Conservation (phyloP, 163 green algal species). For the Volvox carteri region DNA sequence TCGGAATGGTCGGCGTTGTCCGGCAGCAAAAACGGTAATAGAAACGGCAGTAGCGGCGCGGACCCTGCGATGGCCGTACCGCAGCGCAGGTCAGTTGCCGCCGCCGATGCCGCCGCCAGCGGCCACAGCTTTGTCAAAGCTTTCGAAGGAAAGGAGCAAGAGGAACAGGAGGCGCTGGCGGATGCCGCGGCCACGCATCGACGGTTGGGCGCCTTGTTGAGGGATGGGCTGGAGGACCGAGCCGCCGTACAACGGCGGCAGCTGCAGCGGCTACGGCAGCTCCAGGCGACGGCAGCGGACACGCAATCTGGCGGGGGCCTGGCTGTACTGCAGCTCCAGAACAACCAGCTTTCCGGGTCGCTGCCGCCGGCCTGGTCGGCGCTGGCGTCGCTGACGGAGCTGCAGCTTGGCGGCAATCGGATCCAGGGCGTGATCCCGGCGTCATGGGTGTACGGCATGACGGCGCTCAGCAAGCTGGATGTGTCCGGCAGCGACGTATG, state of each 20-base stretch:
- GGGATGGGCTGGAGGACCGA: not conserved
- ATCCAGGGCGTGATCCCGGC: conserved; percentile 15
- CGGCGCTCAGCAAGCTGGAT: not conserved
- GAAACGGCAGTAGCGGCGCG: not conserved
- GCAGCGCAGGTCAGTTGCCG: not conserved
- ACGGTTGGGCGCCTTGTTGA: not conserved
- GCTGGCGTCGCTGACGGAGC: not conserved
- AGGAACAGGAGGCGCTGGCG: not conserved
- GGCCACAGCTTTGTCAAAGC: not conserved
- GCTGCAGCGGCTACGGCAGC: not conserved
- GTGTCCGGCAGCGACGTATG: not conserved
- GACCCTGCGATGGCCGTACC: too few relatives aligned
- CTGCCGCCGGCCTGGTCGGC: conserved; percentile 25
- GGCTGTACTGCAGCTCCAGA: not conserved
- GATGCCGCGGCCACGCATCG: not conserved
- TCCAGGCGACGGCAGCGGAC: not conserved
- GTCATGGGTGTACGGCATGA: conserved; percentile 18
- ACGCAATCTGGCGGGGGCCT: not conserved
- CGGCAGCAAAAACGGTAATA: not conserved
- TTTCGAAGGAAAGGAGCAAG: not conserved
- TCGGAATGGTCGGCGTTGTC: not conserved
- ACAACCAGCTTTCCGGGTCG: conserved; percentile 4
- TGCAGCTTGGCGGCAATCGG: not conserved
- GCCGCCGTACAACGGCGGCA: not conserved
- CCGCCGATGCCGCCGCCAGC: not conserved